These are phyloP conservation scores for Tuber borchii DNA, from an alignment of 495 filamentous ascomycete genomes.

Conservation along the genomic window DNA sequence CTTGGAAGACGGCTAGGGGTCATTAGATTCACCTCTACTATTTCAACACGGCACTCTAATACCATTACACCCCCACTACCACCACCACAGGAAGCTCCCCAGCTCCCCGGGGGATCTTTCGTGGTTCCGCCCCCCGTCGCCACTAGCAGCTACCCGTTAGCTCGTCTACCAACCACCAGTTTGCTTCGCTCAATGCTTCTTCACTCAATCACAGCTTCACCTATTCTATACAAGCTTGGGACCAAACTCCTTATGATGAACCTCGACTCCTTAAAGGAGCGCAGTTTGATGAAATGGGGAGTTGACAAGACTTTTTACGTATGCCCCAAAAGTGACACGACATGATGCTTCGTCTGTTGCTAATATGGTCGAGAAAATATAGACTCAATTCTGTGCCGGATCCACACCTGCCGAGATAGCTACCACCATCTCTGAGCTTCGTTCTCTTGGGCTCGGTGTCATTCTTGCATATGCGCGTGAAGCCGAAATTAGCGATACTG, in stretches of 20 bases:
- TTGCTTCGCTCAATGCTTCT: conserved; percentile 74
- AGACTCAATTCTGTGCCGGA: conserved; percentile 67
- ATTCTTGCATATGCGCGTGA: conserved; percentile 73
- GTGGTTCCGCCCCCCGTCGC: conserved; percentile 5
- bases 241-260: conserved; percentile 33
- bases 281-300: conserved; percentile 44
- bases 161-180: conserved; percentile 63
- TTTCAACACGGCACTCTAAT: conserved; percentile 1
- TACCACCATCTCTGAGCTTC: conserved; percentile 54
- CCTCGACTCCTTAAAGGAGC: conserved; percentile 28
- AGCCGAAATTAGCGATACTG: conserved; percentile 45
- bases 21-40: conserved; percentile 2
- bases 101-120: not conserved
- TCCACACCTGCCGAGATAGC: conserved; percentile 58
- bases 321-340: not conserved
- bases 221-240: conserved; percentile 52
- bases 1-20: not conserved
- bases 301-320: conserved; percentile 74
- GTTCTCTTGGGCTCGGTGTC: conserved; percentile 64
- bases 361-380: conserved; percentile 1
- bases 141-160: conserved; percentile 49
- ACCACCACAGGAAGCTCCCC: not conserved
- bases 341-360: not conserved
- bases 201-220: conserved; percentile 71
- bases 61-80: not conserved